Conservation (phyloP, 495 filamentous ascomycete species). For the Penicillium pancosmium region DNA sequence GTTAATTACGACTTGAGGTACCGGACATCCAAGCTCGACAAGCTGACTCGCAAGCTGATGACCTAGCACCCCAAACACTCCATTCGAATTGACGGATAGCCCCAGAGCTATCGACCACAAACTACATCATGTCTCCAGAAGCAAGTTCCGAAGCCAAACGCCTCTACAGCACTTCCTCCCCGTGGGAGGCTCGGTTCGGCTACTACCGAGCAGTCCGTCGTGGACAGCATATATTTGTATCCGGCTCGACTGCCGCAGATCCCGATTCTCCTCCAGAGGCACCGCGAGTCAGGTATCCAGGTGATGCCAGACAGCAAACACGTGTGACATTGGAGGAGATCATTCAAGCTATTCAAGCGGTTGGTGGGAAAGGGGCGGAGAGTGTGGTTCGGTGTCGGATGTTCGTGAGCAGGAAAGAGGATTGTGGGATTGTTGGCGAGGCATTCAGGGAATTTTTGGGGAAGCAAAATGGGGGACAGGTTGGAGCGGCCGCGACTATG, state of each 20-base stretch:
- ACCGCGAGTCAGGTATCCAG: constrained; percentile 41
- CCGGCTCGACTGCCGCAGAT: constrained; percentile 49
- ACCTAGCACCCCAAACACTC: neutral
- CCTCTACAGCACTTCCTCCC: constrained; percentile 35
- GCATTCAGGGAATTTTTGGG: constrained; percentile 42
- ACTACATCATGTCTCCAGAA: constrained; percentile 4
- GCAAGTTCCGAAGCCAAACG: constrained; percentile 6
- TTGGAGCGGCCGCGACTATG: constrained; percentile 47
- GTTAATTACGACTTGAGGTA: neutral
- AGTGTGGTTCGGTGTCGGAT: constrained; percentile 44
- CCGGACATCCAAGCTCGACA: neutral
- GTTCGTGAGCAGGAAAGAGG: constrained; percentile 41
- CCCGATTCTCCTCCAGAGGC: constrained; percentile 32
- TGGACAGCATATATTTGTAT: constrained; percentile 48
- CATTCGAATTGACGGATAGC: neutral
- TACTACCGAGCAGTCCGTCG: constrained; percentile 51
- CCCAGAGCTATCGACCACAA: neutral
- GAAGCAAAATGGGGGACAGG: constrained; percentile 20
- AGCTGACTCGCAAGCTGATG: neutral
- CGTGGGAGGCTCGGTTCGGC: constrained; percentile 47
- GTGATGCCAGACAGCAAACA: constrained; percentile 44
- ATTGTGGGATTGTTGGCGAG: constrained; percentile 36
- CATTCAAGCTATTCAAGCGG: constrained; percentile 41
- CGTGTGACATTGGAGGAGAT: constrained; percentile 41
- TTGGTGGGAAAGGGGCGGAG: constrained; percentile 43